Evolutionary conservation across 106 monocot genomes (phyloP), one percentile per base, ranked within the genome.

Genomic region (Phalaenopsis equestris): DNA sequence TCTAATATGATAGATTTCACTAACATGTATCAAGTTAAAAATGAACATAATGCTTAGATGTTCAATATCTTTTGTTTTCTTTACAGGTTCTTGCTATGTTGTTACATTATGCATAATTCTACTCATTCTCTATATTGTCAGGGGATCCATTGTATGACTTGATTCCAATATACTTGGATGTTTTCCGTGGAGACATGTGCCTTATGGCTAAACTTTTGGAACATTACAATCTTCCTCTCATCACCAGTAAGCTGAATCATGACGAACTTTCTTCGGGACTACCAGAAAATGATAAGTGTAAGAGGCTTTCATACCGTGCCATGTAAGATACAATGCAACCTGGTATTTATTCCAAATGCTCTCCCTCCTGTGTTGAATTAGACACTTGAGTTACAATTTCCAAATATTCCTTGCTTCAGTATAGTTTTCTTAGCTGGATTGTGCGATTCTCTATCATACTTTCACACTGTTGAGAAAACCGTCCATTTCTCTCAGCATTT

Each of bases 121-220:
- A 37, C 75, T 38, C 23, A 47, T 81, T 19, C 57, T 80, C 15
- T 77, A 56, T 58, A 48, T 83, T 38, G 55, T 72, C 89, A 98
- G 98, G 98, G 52, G 94, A 98, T 87, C 98, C 94, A 46, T 61
- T 98, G 49, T 86, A 72, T 80, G 98, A 98, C 75, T 82, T 98
- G 76, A 94, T 95, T 86, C 98, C 98, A 12, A 75, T 99, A 78
- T 84, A 95, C 76, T 82, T 99, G 38, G 98, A 99, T 88, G 80
- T 99, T 80, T 93, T 99, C 75, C 85, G 91, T 83, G 93, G 95
- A 84, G 94, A 99, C 77, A 19, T 21, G 41, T 42, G 14, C 74
- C 88, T 99, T 77, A 86, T 99, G 55, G 85, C 84, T 79, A 75
- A 82, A 42, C 73, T 99, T 82, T 84, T 99, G 49, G 86, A 90